Evolutionary conservation across 441 rosid species (phyloP).

Genomic region (Brassica hybrid): DNA sequence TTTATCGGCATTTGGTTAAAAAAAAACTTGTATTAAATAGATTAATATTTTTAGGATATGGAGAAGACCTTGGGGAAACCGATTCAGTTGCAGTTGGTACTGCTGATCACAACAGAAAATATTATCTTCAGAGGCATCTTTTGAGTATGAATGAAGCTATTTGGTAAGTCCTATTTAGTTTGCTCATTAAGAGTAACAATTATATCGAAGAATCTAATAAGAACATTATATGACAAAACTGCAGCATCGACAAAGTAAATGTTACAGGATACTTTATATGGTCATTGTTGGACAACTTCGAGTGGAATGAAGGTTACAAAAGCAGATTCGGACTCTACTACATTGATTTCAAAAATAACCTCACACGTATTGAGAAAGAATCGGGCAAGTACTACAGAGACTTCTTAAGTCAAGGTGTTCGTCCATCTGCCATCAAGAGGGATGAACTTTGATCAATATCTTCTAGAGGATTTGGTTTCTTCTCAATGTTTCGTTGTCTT

Average conservation of each 20-base stretch:
- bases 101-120: constrained; percentile 18
- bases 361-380: constrained; percentile 33
- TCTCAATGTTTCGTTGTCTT: not conserved
- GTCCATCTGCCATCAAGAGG: constrained; percentile 3
- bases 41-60: constrained; percentile 16
- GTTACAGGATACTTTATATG: too few species aligned
- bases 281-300: too few species aligned
- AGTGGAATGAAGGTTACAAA: too few species aligned
- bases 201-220: not conserved
- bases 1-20: not conserved
- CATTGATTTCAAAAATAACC: constrained; percentile 25
- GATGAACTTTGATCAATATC: constrained; percentile 12
- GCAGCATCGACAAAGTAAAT: constrained; percentile 23
- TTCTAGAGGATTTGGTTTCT: not conserved
- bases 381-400: constrained; percentile 25
- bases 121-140: constrained; percentile 32
- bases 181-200: not conserved
- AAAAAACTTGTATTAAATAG: not conserved
- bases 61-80: constrained; percentile 9
- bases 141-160: constrained; percentile 27
- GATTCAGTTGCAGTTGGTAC: constrained; percentile 12
- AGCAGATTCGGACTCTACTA: too few species aligned
- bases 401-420: not conserved
- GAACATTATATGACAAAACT: not conserved
- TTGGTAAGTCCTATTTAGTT: constrained; percentile 20